Percentiles rank a stretch among this genome's conserved stretches.
phyloP scores from a whole-genome alignment of 2,329 filamentous ascomycete genomes.

The Phialemonium atrogriseum region DNA sequence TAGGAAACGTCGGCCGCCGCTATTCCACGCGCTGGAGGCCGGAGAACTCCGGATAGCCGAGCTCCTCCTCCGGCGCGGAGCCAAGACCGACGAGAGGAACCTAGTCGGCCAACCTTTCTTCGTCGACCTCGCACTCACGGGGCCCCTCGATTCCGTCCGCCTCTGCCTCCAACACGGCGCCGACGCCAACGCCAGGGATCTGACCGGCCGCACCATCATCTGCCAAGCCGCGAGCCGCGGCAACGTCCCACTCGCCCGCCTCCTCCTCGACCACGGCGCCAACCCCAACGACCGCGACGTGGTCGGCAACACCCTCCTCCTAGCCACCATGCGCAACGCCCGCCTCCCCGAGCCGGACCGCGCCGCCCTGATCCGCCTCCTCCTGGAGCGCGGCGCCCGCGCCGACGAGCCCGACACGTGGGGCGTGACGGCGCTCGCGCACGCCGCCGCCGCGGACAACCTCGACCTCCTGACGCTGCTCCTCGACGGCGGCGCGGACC shows the following conservation, averaged over 20 bases:
- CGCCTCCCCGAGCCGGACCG: conserved; percentile 21
- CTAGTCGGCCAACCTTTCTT: conserved; percentile 13
- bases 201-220: conserved; percentile 13
- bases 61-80: conserved; percentile 24
- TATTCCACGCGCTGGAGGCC: conserved; percentile 14
- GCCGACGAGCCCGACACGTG: conserved; percentile 19
- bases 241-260: conserved; percentile 21
- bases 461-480: conserved; percentile 14
- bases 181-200: conserved; percentile 20
- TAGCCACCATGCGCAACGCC: conserved; percentile 22
- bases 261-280: conserved; percentile 26
- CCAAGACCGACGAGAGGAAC: conserved; percentile 23
- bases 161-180: conserved; percentile 26
- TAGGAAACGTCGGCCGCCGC: conserved; percentile 13
- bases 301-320: conserved; percentile 23
- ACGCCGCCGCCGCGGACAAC: conserved; percentile 20
- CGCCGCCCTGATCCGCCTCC: conserved; percentile 16
- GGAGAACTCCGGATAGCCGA: conserved; percentile 9
- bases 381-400: conserved; percentile 25
- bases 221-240: conserved; percentile 17
- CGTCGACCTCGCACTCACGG: conserved; percentile 17
- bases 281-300: conserved; percentile 20
- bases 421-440: conserved; percentile 16
- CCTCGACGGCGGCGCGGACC: conserved; percentile 13
- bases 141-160: conserved; percentile 12